Conservation (phyloP, 2,329 filamentous ascomycete genomes). For the Colletotrichum caudatum region DNA sequence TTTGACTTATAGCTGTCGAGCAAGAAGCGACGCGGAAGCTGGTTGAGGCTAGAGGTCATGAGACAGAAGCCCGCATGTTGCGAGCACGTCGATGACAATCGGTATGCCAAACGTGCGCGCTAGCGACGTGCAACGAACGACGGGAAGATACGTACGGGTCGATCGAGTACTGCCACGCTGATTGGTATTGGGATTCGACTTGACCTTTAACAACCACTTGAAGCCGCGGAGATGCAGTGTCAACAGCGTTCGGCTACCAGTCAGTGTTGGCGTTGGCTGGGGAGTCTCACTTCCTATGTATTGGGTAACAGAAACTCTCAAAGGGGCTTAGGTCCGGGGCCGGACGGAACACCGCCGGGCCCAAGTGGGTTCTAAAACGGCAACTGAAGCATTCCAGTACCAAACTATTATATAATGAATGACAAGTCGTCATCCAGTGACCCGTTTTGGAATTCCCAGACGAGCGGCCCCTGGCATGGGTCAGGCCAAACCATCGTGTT, state of each 20-base stretch:
- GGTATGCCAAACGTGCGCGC: not conserved
- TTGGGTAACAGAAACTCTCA: conserved; percentile 48
- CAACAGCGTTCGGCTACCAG: conserved; percentile 33
- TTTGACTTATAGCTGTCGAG: not conserved
- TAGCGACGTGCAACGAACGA: not conserved
- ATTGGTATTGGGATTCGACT: conserved; percentile 13
- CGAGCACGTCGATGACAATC: not conserved
- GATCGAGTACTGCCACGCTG: conserved; percentile 8
- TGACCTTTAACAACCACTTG: conserved; percentile 22
- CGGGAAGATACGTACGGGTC: not conserved
- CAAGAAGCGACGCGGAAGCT: not conserved
- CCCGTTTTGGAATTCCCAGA: conserved; percentile 20
- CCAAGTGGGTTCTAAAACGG: conserved; percentile 27
- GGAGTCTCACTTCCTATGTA: conserved; percentile 33
- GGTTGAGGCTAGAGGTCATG: not conserved
- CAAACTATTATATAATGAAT: conserved; percentile 40
- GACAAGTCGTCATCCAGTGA: conserved; percentile 27
- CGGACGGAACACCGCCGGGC: conserved; percentile 29
- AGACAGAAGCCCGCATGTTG: not conserved
- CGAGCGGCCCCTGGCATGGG: not conserved
- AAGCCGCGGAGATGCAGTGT: conserved; percentile 47
- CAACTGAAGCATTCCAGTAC: not conserved
- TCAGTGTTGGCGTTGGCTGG: conserved; percentile 22
- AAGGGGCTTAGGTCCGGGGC: conserved; percentile 40
- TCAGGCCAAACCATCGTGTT: conserved; percentile 6